phyloP scores from a whole-genome alignment of 2,329 filamentous ascomycete genomes.

The Lecanoromycetidae sp. region DNA sequence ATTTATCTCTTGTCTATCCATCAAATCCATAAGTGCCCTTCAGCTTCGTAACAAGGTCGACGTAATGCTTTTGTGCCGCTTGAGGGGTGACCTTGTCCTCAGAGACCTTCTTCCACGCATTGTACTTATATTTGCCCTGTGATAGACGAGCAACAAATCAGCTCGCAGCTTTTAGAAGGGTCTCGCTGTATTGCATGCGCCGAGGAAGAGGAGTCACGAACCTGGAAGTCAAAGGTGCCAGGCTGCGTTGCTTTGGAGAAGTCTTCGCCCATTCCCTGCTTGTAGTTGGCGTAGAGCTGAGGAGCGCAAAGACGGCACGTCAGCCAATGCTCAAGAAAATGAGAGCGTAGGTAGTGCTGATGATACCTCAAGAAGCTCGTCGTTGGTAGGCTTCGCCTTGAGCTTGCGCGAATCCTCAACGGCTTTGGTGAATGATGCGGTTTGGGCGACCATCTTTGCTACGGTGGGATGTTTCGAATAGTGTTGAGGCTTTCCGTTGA shows the following conservation, averaged over 20 bases:
- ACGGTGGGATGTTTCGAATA: background rate
- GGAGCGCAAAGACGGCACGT: too few species aligned
- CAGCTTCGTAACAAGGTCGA: conserved; percentile 20
- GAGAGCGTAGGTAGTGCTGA: background rate
- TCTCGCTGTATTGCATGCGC: background rate
- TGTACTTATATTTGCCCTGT: conserved; percentile 18
- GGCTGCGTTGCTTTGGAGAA: conserved; percentile 10
- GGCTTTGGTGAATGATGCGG: conserved; percentile 25
- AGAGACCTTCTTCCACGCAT: conserved; percentile 17
- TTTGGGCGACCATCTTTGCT: conserved; percentile 15
- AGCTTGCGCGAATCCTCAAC: conserved; percentile 26
- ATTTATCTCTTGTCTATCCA: too few species aligned
- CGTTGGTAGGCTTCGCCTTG: conserved; percentile 26
- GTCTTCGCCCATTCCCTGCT: conserved; percentile 13
- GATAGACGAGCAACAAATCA: background rate
- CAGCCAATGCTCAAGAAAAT: too few species aligned
- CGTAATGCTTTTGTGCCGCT: conserved; percentile 20
- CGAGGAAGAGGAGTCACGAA: background rate
- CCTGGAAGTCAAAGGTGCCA: conserved; percentile 14
- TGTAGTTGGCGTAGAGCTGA: conserved; percentile 13
- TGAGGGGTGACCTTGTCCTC: conserved; percentile 11
- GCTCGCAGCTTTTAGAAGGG: background rate
- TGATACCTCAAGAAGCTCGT: conserved; percentile 27
- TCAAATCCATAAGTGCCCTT: conserved; percentile 18
- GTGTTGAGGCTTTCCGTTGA: too few species aligned